Conservation (phyloP, 2,329 filamentous ascomycete genomes). For the Pseudogymnoascus sp. region DNA sequence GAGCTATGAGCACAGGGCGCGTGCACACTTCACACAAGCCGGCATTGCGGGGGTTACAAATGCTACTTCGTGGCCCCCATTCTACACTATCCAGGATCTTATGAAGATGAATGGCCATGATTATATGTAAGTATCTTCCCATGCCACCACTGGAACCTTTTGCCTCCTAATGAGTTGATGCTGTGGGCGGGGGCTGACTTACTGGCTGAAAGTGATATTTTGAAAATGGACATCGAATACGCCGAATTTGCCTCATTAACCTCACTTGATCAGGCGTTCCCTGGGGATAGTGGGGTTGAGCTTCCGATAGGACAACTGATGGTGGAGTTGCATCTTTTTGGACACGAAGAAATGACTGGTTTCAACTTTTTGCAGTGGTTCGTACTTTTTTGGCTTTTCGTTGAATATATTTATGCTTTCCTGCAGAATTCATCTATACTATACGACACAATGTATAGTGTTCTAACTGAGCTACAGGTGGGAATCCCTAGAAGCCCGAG, state of each 20-base stretch:
- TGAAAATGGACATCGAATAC: slow-evolving; percentile 36
- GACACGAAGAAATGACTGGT: slow-evolving; percentile 15
- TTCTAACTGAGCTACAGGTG: slow-evolving; percentile 15
- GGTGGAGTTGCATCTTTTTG: slow-evolving; percentile 21
- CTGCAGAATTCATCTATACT: neutral
- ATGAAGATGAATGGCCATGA: slow-evolving; percentile 33
- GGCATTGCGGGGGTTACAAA: slow-evolving; percentile 28
- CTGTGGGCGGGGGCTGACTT: slow-evolving; percentile 6
- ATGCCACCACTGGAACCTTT: neutral
- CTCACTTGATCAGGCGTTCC: slow-evolving; percentile 21
- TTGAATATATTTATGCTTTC: neutral
- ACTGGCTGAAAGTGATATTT: slow-evolving; percentile 26
- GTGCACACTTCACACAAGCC: slow-evolving; percentile 29
- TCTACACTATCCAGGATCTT: slow-evolving; percentile 31
- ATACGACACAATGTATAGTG: neutral
- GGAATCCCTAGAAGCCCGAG: slow-evolving; percentile 24
- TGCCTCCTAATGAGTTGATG: neutral
- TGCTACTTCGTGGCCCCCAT: slow-evolving; percentile 22
- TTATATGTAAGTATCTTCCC: slow-evolving; percentile 25
- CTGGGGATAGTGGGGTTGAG: slow-evolving; percentile 11
- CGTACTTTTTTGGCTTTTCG: neutral
- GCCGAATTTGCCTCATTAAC: slow-evolving; percentile 29
- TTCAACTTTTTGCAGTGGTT: slow-evolving; percentile 22
- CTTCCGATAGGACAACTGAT: slow-evolving; percentile 19
- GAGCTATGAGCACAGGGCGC: neutral